phyloP scores from a whole-genome alignment of 2,329 filamentous ascomycete genomes.

The Colletotrichum graminicola region DNA sequence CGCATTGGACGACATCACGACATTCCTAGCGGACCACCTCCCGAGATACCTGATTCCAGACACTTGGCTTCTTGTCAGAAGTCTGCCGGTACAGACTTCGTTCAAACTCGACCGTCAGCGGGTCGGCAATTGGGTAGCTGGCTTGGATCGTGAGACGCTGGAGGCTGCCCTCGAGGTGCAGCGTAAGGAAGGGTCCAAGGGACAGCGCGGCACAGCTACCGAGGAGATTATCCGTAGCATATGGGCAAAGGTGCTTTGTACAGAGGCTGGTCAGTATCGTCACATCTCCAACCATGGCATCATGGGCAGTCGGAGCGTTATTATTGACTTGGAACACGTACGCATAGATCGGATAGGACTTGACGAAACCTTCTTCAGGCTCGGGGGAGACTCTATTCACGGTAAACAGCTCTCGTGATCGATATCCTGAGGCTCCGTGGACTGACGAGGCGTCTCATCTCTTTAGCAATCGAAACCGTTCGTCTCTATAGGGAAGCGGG shows the following conservation, averaged over 20 bases:
- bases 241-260: constrained; percentile 54
- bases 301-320: neutral
- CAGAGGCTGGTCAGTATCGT: constrained; percentile 47
- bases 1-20: neutral
- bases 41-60: constrained; percentile 46
- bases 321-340: neutral
- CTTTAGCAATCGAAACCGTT: constrained; percentile 56
- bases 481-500: constrained; percentile 66
- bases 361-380: constrained; percentile 70
- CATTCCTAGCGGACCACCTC: constrained; percentile 16
- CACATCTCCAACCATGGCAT: rapidly evolving
- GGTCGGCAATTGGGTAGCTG: constrained; percentile 15
- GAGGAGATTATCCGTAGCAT: constrained; percentile 36
- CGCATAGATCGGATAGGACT: constrained; percentile 55
- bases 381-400: constrained; percentile 64
- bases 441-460: neutral
- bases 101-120: constrained; percentile 44
- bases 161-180: neutral
- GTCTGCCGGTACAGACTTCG: constrained; percentile 41
- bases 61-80: constrained; percentile 38
- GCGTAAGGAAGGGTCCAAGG: neutral
- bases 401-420: neutral
- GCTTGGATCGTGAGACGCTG: neutral
- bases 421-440: no score
- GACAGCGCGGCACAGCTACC: neutral